Base-by-base conservation (phyloP, 768 basidiomycete species). In the Suillus fuscotomentosus region DNA sequence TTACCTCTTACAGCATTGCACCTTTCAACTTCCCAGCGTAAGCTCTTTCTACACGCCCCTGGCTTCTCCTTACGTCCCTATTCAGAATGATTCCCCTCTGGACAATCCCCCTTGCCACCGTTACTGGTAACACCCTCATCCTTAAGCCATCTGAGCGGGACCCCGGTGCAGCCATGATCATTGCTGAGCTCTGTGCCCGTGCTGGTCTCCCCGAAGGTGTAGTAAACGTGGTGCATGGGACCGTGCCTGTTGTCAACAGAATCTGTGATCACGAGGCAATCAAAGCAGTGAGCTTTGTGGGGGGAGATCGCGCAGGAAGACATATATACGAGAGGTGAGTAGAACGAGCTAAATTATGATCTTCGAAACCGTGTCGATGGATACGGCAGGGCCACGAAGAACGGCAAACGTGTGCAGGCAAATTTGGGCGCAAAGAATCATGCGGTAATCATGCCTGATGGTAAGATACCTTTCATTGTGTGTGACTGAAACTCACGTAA, bases 401-500 rank as follows among this genome's bases (percentile, higher is more conserved):
- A 90, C 66, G 94, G 96, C 50, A 98, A 98, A 75, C 88, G 95
- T 14, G 95, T 96, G 8, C 91, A 91, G 78, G 87, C 89, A 11
- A 91, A 91, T 70, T 78, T 99, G 76, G 97, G 97, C n/a, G 97
- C 97, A 36, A 99, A 99, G 81, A 99, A 97, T 70, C 95, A 97
- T 76, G 94, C 89, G 20, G 85, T 97, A 15, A 75, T 97, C 69
- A 95, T 97, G 93, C 91, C 94, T 22, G 95, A 97, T 77, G 93
- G 95, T 96, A 66, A 62, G 83, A 71, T 24, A 27, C 38, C 27
- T 36, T 9, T 61, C 36, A 63, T 47, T 39, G 38, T n/a, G 34
- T 10, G 41, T 36, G n/a, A 39, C 8, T 17, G 8, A 48, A 59
- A 38, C 61, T 66, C 54, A 69, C 50, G 24, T 42, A 27, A 53